Conservation (phyloP, 805 yeast genomes). For the Myxozyma monticola region DNA sequence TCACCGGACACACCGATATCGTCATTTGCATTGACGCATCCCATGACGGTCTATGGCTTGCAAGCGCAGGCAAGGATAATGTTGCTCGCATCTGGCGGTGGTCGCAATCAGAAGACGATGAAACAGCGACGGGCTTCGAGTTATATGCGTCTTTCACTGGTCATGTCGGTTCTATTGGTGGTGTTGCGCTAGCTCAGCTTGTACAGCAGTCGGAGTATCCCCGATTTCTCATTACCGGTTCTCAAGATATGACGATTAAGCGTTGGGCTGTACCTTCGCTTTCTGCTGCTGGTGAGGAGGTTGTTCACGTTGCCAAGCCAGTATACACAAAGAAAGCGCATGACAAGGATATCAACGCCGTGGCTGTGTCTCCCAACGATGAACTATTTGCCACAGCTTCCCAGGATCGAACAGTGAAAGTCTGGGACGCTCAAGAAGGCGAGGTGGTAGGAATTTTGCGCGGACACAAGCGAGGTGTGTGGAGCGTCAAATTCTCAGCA, state of each 20-base stretch:
- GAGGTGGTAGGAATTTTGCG: slow-evolving; percentile 79
- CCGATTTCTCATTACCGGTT: slow-evolving; percentile 72
- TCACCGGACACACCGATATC: slow-evolving; percentile 83
- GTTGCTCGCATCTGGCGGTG: slow-evolving; percentile 82
- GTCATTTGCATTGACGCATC: slow-evolving; percentile 78
- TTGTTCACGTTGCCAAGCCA: slow-evolving; percentile 46
- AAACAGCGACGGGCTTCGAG: slow-evolving; percentile 43
- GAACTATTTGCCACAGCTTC: slow-evolving; percentile 88
- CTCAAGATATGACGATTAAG: slow-evolving; percentile 80
- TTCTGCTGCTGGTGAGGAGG: slow-evolving; percentile 12
- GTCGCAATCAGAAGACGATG: slow-evolving; percentile 42
- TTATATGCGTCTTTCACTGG: slow-evolving; percentile 71
- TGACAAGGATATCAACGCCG: slow-evolving; percentile 89
- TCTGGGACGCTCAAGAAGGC: slow-evolving; percentile 86
- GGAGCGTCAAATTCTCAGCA: slow-evolving; percentile 84
- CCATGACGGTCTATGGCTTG: slow-evolving; percentile 82
- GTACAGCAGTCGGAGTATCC: slow-evolving; percentile 49
- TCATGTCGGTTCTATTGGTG: slow-evolving; percentile 83
- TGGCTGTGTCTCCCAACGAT: slow-evolving; percentile 90
- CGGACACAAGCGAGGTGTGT: slow-evolving; percentile 92
- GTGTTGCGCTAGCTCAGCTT: slow-evolving; percentile 68
- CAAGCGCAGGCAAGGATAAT: slow-evolving; percentile 87
- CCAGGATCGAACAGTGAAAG: slow-evolving; percentile 85
- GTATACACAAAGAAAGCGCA: slow-evolving; percentile 94
- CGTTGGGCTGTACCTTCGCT: slow-evolving; percentile 72